Conservation (phyloP, 169 alveolate genomes). For the Neospora caninum region DNA sequence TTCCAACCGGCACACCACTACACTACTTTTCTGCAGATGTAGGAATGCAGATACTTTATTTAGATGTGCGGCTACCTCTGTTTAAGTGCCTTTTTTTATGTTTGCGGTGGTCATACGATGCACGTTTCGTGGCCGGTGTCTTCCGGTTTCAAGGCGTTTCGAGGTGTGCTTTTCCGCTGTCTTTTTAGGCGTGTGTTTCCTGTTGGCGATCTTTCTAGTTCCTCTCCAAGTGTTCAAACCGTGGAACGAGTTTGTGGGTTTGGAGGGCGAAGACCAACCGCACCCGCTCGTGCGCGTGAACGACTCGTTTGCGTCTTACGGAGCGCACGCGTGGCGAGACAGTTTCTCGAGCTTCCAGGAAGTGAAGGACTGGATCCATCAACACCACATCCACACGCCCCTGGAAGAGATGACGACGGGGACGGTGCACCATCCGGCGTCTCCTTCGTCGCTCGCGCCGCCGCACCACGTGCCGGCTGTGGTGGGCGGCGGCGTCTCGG, state of each 20-base stretch:
- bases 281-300: slow-evolving; percentile 62
- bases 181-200: slow-evolving; percentile 49
- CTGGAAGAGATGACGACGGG: slow-evolving; percentile 15
- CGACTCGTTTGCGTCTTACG: slow-evolving; percentile 65
- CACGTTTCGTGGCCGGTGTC: no score
- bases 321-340: slow-evolving; percentile 68
- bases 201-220: slow-evolving; percentile 43
- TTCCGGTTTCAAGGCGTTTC: no score
- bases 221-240: slow-evolving; percentile 61
- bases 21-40: no score
- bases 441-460: background rate
- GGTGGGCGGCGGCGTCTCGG: background rate
- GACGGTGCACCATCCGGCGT: background rate
- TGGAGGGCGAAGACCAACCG: slow-evolving; percentile 47
- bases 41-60: no score
- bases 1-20: no score
- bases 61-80: no score
- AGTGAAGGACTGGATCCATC: slow-evolving; percentile 40
- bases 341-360: slow-evolving; percentile 67
- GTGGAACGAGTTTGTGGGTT: slow-evolving; percentile 61
- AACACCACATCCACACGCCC: slow-evolving; percentile 2
- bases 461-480: background rate
- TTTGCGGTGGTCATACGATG: no score
- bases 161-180: no score
- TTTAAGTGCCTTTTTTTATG: no score